These are phyloP conservation scores for Candida ovalis DNA, from an alignment of 805 yeast species.

Conservation along the genomic window DNA sequence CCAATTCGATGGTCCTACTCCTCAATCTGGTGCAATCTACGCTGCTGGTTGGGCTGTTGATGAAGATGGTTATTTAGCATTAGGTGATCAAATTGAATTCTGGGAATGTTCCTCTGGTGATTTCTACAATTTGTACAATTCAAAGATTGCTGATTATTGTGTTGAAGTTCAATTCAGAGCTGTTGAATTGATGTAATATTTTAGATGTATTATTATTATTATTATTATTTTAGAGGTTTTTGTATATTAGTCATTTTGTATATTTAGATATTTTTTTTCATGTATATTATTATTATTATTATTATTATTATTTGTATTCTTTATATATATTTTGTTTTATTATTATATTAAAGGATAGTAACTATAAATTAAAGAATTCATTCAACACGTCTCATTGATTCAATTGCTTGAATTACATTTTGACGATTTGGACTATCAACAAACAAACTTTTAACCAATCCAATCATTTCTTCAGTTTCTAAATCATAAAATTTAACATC, in stretches of 20 bases:
- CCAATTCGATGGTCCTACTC: slow-evolving; percentile 71
- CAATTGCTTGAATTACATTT: slow-evolving; percentile 42
- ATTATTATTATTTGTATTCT: too few relatives aligned
- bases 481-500: slow-evolving; percentile 50
- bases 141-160: slow-evolving; percentile 52
- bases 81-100: slow-evolving; percentile 35
- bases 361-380: neutral
- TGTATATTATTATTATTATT: neutral
- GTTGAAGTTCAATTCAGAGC: neutral
- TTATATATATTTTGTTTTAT: neutral
- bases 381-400: slow-evolving; percentile 34
- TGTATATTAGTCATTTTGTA: neutral
- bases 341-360: neutral
- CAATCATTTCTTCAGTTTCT: slow-evolving; percentile 42
- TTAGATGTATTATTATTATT: neutral
- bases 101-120: slow-evolving; percentile 73
- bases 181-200: neutral
- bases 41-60: slow-evolving; percentile 60
- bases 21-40: slow-evolving; percentile 76
- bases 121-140: slow-evolving; percentile 76
- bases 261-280: neutral
- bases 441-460: slow-evolving; percentile 40
- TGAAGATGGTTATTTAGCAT: slow-evolving; percentile 32
- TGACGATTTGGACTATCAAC: slow-evolving; percentile 44
- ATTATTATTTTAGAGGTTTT: too few relatives aligned